Base-by-base conservation (phyloP, 352 stramenopile species). In the Globisporangium canariense region DNA sequence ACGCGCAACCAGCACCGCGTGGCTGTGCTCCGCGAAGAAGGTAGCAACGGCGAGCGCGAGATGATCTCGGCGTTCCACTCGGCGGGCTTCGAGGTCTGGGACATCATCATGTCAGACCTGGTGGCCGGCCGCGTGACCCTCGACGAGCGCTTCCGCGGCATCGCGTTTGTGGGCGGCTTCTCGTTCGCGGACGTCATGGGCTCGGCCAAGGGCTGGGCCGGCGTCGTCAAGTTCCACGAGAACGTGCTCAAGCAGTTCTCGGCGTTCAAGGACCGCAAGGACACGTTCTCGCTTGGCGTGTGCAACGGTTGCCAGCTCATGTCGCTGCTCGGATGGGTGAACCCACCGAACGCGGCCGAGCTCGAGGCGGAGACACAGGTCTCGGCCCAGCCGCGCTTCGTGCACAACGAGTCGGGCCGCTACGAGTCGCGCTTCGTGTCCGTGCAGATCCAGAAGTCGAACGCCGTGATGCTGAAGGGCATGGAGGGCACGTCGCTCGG, bases 271-370 rank as follows among this genome's bases (percentile, higher is more conserved):
- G 88, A 89, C 16, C 92, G 97, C 62, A 70, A 88, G 32, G 95
- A 99, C 81, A 99, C 97, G 20, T 99, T 99, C 81, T 98, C 90
- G 76, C 91, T 99, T 18, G 98, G 98, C 58, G 91, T 99, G 0
- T 99, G 98, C 80, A 99, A 99, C 75, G 98, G 98, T 45, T 99
- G 98, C 78, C 98, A 99, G 82, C 93, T 99, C 45, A 99, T 99
- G 96, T 97, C 97, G 41, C 78, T 99, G 38, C 89, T 99, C 18
- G 97, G 97, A 46, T 99, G 97, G 96, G 91, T 99, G 46, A 81
- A 90, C 58, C 74, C 72, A 20, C 76, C 82, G 25, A 77, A 91
- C 51, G 73, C 81, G 10, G 72, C 74, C 52, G 64, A 73, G 40
- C 41, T 94, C 4, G 81, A 90, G 62, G 52, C 74, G 3, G 78